Evolutionary conservation across 306 rosid genomes (phyloP).

Genomic region (cucumber (Cucumis sativus)): DNA sequence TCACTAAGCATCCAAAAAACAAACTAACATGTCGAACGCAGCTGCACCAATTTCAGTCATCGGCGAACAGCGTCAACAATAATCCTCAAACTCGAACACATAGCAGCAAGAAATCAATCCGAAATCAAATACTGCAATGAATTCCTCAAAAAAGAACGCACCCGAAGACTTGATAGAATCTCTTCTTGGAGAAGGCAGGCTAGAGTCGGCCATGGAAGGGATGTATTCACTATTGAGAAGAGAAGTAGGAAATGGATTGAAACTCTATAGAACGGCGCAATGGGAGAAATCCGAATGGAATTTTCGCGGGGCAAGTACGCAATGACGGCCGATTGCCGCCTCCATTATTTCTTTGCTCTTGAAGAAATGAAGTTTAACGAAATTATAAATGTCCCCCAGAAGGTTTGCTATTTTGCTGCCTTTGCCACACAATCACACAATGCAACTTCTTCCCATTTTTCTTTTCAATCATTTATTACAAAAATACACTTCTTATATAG

Average conservation of each 20-base stretch:
- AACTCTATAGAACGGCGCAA: background rate
- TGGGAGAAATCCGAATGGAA: background rate
- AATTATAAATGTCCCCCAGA: background rate
- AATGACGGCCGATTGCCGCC: conserved; percentile 4
- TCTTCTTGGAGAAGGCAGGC: conserved; percentile 33
- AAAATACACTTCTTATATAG: no score
- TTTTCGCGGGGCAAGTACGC: background rate
- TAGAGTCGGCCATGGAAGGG: conserved; percentile 58
- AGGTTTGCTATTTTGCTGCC: background rate
- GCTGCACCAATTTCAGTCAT: background rate
- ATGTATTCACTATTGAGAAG: background rate
- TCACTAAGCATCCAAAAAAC: background rate
- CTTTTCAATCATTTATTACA: no score
- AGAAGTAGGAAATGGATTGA: background rate
- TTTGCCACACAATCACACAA: background rate
- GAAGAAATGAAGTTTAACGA: background rate
- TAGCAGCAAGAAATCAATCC: background rate
- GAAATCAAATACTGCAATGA: background rate
- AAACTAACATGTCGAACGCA: background rate
- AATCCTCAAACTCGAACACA: background rate
- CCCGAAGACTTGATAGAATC: conserved; percentile 76
- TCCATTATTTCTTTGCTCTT: background rate
- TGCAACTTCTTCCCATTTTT: no score
- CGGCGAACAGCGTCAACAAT: background rate
- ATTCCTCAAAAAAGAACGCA: conserved; percentile 7